Percentiles rank a stretch among this genome's conserved stretches.
phyloP scores from a whole-genome alignment of 2,329 filamentous ascomycete genomes.

The Alternaria rosae region DNA sequence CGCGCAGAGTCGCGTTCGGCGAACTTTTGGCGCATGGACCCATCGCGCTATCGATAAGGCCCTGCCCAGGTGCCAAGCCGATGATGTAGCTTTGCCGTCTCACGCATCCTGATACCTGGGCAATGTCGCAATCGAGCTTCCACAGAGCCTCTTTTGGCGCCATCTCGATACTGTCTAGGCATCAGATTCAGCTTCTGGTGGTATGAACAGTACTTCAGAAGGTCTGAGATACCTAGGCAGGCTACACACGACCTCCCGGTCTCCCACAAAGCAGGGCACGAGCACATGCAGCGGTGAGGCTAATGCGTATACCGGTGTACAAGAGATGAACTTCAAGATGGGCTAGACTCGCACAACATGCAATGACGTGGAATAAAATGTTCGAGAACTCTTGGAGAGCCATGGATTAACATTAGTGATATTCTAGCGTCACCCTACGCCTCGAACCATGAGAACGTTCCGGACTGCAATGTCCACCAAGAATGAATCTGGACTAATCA shows the following conservation, averaged over 20 bases:
- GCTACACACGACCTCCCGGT: neutral
- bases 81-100: constrained; percentile 2
- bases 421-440: neutral
- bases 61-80: neutral
- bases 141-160: neutral
- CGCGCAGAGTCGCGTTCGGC: constrained; percentile 11
- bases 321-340: neutral
- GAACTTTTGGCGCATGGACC: constrained; percentile 11
- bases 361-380: neutral
- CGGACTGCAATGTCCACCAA: neutral
- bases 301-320: neutral
- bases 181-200: neutral
- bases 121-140: neutral
- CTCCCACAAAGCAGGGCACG: neutral
- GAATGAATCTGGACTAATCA: constrained; percentile 1
- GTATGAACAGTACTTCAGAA: neutral
- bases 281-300: neutral
- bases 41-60: neutral
- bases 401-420: neutral
- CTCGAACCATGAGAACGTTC: neutral
- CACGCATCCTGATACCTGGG: neutral
- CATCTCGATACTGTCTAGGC: neutral
- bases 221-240: neutral
- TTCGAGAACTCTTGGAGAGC: constrained; percentile 1
- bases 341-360: neutral